phyloP scores from a whole-genome alignment of 495 filamentous ascomycete genomes.

The Chaetomidium leptoderma region DNA sequence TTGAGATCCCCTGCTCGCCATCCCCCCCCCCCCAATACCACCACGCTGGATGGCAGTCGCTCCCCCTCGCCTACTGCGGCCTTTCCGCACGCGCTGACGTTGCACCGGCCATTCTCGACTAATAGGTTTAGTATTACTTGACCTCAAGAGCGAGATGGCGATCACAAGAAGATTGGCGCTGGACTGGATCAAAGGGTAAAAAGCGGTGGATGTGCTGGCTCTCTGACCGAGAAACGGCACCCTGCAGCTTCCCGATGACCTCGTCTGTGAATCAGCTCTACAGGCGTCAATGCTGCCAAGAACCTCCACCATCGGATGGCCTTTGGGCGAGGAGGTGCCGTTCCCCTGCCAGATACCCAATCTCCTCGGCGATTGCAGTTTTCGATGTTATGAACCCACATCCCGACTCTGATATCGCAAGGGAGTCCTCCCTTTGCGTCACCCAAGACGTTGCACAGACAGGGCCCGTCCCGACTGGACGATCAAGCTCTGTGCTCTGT shows the following conservation, averaged over 20 bases:
- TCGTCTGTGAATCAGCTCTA: neutral
- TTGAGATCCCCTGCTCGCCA: neutral
- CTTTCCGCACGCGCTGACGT: no score
- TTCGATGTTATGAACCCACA: neutral
- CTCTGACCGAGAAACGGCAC: neutral
- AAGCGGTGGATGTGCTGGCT: constrained; percentile 7
- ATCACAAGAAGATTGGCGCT: neutral
- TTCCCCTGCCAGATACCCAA: neutral
- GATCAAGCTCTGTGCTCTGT: neutral
- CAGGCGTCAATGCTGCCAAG: neutral
- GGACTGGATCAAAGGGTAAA: neutral
- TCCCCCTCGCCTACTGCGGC: neutral
- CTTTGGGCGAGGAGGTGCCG: neutral
- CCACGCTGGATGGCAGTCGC: neutral
- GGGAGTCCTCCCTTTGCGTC: neutral
- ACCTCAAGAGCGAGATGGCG: neutral
- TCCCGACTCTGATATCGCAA: neutral
- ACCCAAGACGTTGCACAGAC: neutral
- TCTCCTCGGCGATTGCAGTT: neutral
- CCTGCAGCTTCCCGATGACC: constrained; percentile 9
- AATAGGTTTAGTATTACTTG: neutral
- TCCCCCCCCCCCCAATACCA: neutral
- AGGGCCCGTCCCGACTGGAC: neutral
- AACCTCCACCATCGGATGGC: neutral
- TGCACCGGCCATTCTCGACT: neutral